phyloP scores from a whole-genome alignment of 2,329 filamentous ascomycete genomes.

The Sporothrix pallida region DNA sequence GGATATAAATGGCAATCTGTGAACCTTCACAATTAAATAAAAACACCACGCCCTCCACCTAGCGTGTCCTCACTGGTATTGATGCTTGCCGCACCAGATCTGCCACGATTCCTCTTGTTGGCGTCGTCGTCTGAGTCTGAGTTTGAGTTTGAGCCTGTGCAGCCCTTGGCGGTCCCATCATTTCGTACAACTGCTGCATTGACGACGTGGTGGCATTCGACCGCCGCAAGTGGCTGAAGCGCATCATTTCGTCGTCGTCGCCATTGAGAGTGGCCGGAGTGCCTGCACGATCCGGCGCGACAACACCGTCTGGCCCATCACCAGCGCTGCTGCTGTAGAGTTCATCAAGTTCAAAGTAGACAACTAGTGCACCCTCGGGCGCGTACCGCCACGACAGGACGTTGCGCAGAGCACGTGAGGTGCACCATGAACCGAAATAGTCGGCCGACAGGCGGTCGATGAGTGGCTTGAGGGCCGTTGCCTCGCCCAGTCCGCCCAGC shows the following conservation, averaged over 20 bases:
- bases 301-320: background rate
- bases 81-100: background rate
- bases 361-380: conserved; percentile 23
- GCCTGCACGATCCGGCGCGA: background rate
- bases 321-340: background rate
- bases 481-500: background rate
- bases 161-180: background rate
- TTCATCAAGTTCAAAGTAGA: conserved; percentile 33
- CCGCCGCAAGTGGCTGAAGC: background rate
- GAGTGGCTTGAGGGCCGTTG: background rate
- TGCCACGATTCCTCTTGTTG: background rate
- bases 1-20: no score
- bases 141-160: no score
- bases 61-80: background rate
- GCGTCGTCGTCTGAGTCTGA: background rate
- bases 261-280: background rate
- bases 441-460: conserved; percentile 8
- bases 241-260: conserved; percentile 1
- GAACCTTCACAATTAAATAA: no score
- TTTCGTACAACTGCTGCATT: conserved; percentile 11
- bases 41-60: background rate
- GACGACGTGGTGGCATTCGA: background rate
- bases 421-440: conserved; percentile 30
- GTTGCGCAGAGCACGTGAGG: background rate
- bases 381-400: conserved; percentile 34